These are phyloP conservation scores for Boletus sp. DNA, from an alignment of 1,284 basidiomycete species.

Conservation along the genomic window DNA sequence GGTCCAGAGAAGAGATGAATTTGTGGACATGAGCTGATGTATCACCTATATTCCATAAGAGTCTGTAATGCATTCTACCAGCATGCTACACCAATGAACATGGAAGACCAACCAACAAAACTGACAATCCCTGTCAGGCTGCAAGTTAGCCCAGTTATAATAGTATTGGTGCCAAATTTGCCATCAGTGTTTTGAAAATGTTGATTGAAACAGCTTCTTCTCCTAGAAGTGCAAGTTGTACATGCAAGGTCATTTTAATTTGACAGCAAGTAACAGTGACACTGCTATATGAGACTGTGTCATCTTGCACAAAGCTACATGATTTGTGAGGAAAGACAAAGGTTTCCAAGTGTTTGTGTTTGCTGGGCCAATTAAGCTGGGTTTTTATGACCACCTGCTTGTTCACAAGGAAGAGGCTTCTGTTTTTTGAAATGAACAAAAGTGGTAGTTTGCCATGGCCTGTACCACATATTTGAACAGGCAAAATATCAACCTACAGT, in stretches of 20 bases:
- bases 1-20: conserved; percentile 33
- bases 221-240: conserved; percentile 29
- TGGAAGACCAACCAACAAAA: conserved; percentile 32
- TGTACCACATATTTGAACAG: conserved; percentile 50
- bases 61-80: conserved; percentile 24
- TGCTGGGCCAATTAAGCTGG: conserved; percentile 37
- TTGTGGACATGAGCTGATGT: conserved; percentile 45
- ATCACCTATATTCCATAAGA: conserved; percentile 35
- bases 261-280: conserved; percentile 29
- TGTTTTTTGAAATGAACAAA: conserved; percentile 50
- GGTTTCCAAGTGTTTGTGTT: conserved; percentile 42
- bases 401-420: conserved; percentile 50
- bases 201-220: conserved; percentile 24
- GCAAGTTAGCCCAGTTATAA: conserved; percentile 29
- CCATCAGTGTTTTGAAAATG: conserved; percentile 29
- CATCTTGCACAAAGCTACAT: conserved; percentile 49
- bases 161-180: not conserved
- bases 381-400: conserved; percentile 46
- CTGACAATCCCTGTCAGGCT: conserved; percentile 36
- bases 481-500: conserved; percentile 49
- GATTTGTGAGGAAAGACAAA: conserved; percentile 50
- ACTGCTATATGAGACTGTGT: conserved; percentile 7
- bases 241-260: conserved; percentile 14
- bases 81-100: not conserved
- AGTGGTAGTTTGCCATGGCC: conserved; percentile 45